phyloP scores from a whole-genome alignment of 2,329 filamentous ascomycete species.

The Ramichloridium luteum region DNA sequence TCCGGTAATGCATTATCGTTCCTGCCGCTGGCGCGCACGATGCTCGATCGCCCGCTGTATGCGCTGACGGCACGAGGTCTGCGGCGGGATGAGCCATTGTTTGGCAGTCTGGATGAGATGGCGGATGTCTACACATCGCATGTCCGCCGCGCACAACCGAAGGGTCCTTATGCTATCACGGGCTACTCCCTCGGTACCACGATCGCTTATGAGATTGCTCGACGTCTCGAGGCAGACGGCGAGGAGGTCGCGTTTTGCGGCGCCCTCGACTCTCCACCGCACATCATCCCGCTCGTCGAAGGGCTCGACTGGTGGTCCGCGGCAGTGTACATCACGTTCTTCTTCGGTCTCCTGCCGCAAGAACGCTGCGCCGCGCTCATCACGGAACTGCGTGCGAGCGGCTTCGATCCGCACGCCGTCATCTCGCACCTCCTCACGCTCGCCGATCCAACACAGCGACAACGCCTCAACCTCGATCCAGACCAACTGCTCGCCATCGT shows the following conservation, averaged over 20 bases:
- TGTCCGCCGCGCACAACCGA: slow-evolving; percentile 34
- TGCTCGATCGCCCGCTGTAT: slow-evolving; percentile 35
- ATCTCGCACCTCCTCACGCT: too few relatives aligned
- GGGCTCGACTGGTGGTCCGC: slow-evolving; percentile 29
- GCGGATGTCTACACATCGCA: slow-evolving; percentile 30
- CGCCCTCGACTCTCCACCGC: slow-evolving; percentile 37
- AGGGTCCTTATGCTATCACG: slow-evolving; percentile 40
- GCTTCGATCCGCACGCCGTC: too few relatives aligned
- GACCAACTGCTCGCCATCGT: too few relatives aligned
- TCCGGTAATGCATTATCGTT: slow-evolving; percentile 30
- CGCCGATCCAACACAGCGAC: too few relatives aligned
- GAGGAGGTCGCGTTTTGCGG: slow-evolving; percentile 33
- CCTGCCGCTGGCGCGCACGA: slow-evolving; percentile 26
- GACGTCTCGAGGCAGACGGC: slow-evolving; percentile 29
- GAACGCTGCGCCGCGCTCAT: too few relatives aligned
- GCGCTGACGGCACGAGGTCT: slow-evolving; percentile 36
- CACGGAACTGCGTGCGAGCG: too few relatives aligned
- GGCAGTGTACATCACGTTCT: slow-evolving; percentile 31
- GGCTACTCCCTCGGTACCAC: slow-evolving; percentile 42
- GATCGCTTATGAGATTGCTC: slow-evolving; percentile 40
- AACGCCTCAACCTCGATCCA: too few relatives aligned
- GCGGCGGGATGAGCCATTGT: slow-evolving; percentile 28
- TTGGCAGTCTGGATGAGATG: slow-evolving; percentile 30
- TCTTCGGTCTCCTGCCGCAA: slow-evolving; percentile 32
- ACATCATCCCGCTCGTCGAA: slow-evolving; percentile 34